phyloP scores from a whole-genome alignment of 169 alveolate genomes.

The Babesia ovis region DNA sequence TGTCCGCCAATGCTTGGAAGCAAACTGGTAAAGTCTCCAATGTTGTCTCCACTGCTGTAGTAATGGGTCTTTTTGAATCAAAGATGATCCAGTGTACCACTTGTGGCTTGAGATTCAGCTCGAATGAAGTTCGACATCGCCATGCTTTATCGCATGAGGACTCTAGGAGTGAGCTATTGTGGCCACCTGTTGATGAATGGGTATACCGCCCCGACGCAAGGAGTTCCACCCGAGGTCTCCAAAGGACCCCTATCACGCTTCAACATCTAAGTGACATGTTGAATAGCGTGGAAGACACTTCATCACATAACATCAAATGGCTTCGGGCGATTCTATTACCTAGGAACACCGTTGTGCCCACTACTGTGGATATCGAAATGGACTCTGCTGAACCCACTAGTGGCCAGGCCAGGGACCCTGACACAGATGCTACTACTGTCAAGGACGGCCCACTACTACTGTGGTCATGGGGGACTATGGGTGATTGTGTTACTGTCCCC shows the following conservation, averaged over 20 bases:
- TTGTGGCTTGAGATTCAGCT: slow-evolving; percentile 48
- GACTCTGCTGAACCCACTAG: not conserved
- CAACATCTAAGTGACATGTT: slow-evolving; percentile 11
- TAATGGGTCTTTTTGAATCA: slow-evolving; percentile 26
- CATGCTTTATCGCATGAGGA: slow-evolving; percentile 44
- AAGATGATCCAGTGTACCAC: slow-evolving; percentile 38
- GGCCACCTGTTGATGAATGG: slow-evolving; percentile 61
- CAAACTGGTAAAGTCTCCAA: slow-evolving; percentile 49
- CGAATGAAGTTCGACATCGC: slow-evolving; percentile 23
- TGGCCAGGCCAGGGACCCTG: slow-evolving; percentile 1
- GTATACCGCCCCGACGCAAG: slow-evolving; percentile 12
- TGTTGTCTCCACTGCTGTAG: slow-evolving; percentile 25
- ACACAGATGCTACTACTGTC: not conserved
- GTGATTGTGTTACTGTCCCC: slow-evolving; percentile 3
- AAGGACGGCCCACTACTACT: not conserved
- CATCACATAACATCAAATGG: slow-evolving; percentile 22
- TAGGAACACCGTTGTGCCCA: not conserved
- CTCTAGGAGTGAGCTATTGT: slow-evolving; percentile 23
- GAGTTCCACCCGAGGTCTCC: slow-evolving; percentile 1
- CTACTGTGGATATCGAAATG: slow-evolving; percentile 3
- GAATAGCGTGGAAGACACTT: not conserved
- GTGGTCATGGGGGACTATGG: slow-evolving; percentile 70
- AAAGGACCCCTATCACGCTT: slow-evolving; percentile 20
- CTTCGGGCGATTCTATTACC: slow-evolving; percentile 22
- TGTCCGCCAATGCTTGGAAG: slow-evolving; percentile 46